Evolutionary conservation across 352 stramenopile species (phyloP).

Genomic region (Phytophthora tentaculata): DNA sequence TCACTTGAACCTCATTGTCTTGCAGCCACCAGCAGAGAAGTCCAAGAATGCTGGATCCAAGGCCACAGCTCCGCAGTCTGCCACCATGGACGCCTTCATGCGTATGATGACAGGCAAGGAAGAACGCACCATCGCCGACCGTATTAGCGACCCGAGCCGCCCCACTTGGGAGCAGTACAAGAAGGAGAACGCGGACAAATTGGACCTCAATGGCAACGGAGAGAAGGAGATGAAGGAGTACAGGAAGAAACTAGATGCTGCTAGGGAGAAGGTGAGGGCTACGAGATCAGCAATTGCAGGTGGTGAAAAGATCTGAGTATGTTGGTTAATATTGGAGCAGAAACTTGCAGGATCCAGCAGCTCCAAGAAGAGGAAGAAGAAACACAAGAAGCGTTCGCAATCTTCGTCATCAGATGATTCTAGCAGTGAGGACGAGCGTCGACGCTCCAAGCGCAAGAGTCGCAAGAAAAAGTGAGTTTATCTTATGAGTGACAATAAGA

Average conservation of each 20-base stretch:
- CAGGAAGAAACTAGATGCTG: slow-evolving; percentile 91
- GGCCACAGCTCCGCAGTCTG: slow-evolving; percentile 45
- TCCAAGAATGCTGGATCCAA: slow-evolving; percentile 17
- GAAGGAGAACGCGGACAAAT: slow-evolving; percentile 95
- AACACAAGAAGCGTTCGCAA: slow-evolving; percentile 65
- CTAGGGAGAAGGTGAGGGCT: slow-evolving; percentile 80
- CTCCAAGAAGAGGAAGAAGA: slow-evolving; percentile 89
- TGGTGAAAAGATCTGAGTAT: slow-evolving; percentile 2
- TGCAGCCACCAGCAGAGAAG: slow-evolving; percentile 27
- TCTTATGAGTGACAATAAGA: neutral
- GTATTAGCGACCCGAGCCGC: slow-evolving; percentile 93
- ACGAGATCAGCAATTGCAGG: neutral
- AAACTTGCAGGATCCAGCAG: slow-evolving; percentile 67
- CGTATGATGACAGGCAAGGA: slow-evolving; percentile 93
- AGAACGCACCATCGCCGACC: slow-evolving; percentile 93
- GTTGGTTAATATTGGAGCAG: slow-evolving; percentile 26
- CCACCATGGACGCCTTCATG: slow-evolving; percentile 95
- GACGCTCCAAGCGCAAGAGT: slow-evolving; percentile 64
- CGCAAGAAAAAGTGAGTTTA: slow-evolving; percentile 80
- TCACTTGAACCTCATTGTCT: slow-evolving; percentile 2
- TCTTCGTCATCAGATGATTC: slow-evolving; percentile 57
- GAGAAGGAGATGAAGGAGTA: slow-evolving; percentile 96
- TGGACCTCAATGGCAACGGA: slow-evolving; percentile 88
- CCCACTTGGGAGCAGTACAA: slow-evolving; percentile 98
- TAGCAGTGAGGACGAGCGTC: slow-evolving; percentile 57